Percentiles rank a stretch among this genome's conserved stretches.
Evolutionary conservation across 176 grass and related monocot species (phyloP).

Genomic region (Carex myosuroides): DNA sequence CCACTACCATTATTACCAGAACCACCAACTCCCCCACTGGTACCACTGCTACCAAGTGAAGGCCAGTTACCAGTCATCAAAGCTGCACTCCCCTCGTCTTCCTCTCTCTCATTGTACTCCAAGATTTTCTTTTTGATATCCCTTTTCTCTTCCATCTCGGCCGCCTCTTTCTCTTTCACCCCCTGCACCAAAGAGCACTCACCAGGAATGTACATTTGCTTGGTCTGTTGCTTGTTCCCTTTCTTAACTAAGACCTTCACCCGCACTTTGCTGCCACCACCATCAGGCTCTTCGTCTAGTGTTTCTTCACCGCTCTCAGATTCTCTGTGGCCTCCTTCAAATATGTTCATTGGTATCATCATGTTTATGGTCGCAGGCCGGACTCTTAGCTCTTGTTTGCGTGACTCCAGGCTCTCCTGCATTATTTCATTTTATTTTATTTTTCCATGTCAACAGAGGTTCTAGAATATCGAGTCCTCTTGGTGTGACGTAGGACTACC

Average conservation of each 20-base stretch:
- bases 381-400: slow-evolving; percentile 70
- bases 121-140: slow-evolving; percentile 81
- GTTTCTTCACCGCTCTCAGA: slow-evolving; percentile 95
- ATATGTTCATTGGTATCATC: slow-evolving; percentile 96
- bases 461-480: background rate
- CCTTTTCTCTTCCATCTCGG: slow-evolving; percentile 89
- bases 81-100: slow-evolving; percentile 69
- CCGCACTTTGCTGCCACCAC: slow-evolving; percentile 58
- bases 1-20: slow-evolving; percentile 42
- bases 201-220: slow-evolving; percentile 84
- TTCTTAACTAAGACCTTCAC: slow-evolving; percentile 97
- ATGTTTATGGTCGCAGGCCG: slow-evolving; percentile 71
- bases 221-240: slow-evolving; percentile 93
- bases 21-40: slow-evolving; percentile 46
- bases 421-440: background rate
- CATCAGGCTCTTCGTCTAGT: slow-evolving; percentile 75
- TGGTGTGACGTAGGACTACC: background rate
- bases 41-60: background rate
- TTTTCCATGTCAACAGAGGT: background rate
- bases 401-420: slow-evolving; percentile 93
- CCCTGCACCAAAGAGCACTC: slow-evolving; percentile 83
- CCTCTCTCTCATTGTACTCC: slow-evolving; percentile 96
- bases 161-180: slow-evolving; percentile 83
- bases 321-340: slow-evolving; percentile 66
- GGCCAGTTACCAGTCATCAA: slow-evolving; percentile 33